Evolutionary conservation across 805 yeast genomes (phyloP).

Genomic region (Myxozyma sirexii): DNA sequence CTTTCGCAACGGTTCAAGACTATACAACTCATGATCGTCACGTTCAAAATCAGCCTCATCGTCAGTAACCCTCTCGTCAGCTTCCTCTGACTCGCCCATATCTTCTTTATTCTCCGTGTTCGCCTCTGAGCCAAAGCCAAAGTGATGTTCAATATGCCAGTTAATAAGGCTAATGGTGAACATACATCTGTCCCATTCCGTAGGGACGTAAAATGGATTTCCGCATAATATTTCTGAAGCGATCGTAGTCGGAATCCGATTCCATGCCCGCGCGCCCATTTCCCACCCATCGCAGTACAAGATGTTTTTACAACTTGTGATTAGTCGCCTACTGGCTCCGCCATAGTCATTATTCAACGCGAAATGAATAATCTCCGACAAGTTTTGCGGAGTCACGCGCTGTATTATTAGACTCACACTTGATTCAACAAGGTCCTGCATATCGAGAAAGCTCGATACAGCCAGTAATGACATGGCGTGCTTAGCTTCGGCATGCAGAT

Average conservation of each 20-base stretch:
- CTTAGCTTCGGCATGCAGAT: constrained; percentile 42
- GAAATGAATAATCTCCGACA: constrained; percentile 47
- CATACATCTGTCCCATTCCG: constrained; percentile 59
- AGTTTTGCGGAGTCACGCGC: constrained; percentile 44
- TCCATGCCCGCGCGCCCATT: constrained; percentile 51
- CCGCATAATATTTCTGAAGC: constrained; percentile 51
- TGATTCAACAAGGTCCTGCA: constrained; percentile 50
- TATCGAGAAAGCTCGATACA: constrained; percentile 53
- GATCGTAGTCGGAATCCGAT: constrained; percentile 49
- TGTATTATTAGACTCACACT: constrained; percentile 49
- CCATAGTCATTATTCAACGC: constrained; percentile 53
- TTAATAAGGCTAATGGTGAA: constrained; percentile 42
- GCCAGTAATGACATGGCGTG: constrained; percentile 52
- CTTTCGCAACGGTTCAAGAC: constrained; percentile 37
- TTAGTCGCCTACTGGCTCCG: constrained; percentile 49
- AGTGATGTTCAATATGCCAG: constrained; percentile 5
- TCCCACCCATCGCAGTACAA: constrained; percentile 56
- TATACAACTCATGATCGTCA: not conserved
- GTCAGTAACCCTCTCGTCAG: not conserved
- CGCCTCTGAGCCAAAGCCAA: not conserved
- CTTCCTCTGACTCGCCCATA: not conserved
- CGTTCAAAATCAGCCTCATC: not conserved
- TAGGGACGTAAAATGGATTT: constrained; percentile 57
- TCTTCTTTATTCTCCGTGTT: not conserved
- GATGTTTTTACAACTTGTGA: constrained; percentile 52